These are phyloP conservation scores for Penicillium flavigenum DNA, from an alignment of 495 filamentous ascomycete species.

Conservation along the genomic window DNA sequence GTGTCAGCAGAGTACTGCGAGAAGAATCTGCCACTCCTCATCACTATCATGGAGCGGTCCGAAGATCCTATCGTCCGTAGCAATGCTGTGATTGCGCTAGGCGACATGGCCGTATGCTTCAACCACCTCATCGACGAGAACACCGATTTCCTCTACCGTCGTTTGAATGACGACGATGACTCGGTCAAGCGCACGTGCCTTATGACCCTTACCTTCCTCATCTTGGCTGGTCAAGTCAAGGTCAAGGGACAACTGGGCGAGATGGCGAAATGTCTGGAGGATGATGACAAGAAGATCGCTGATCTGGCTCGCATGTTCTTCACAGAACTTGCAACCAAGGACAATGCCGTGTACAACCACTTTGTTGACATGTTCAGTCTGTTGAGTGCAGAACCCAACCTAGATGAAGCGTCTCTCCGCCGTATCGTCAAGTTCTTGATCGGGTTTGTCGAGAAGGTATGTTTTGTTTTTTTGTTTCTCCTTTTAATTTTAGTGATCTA, in stretches of 20 bases:
- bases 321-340: slow-evolving; percentile 91
- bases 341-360: slow-evolving; percentile 99
- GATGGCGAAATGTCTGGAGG: slow-evolving; percentile 98
- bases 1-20: slow-evolving; percentile 95
- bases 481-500: not conserved
- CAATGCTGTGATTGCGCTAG: slow-evolving; percentile 94
- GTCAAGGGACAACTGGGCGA: slow-evolving; percentile 99
- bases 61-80: slow-evolving; percentile 84
- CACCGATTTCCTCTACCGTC: slow-evolving; percentile 94
- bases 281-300: slow-evolving; percentile 86
- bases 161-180: slow-evolving; percentile 81
- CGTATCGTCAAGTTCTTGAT: slow-evolving; percentile 90
- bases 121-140: slow-evolving; percentile 99
- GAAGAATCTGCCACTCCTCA: slow-evolving; percentile 84
- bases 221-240: slow-evolving; percentile 96
- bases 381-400: slow-evolving; percentile 72
- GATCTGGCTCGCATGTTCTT: slow-evolving; percentile 99
- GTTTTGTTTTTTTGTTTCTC: slow-evolving; percentile 16
- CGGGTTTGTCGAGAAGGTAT: slow-evolving; percentile 95
- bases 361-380: slow-evolving; percentile 99
- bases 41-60: slow-evolving; percentile 96
- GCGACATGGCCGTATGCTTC: slow-evolving; percentile 99
- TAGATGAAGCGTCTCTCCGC: slow-evolving; percentile 81
- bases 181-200: slow-evolving; percentile 96
- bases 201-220: slow-evolving; percentile 98